These are phyloP conservation scores for Saccharomyces hybrid DNA, from an alignment of 1,139 yeast species.

Conservation along the genomic window DNA sequence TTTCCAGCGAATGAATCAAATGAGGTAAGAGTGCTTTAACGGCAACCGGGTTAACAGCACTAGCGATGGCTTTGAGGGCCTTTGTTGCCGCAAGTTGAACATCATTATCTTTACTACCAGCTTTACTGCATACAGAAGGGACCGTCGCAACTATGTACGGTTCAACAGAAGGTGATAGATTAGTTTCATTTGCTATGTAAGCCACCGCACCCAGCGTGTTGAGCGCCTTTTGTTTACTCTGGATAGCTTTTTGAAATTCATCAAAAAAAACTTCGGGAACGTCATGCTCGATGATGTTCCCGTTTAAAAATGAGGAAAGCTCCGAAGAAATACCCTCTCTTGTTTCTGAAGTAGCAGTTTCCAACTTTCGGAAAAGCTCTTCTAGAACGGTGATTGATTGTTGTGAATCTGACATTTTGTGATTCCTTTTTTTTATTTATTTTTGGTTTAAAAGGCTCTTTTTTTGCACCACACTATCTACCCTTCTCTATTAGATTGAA, in stretches of 20 bases:
- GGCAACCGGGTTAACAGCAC: conserved; percentile 82
- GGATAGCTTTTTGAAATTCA: conserved; percentile 64
- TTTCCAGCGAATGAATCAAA: conserved; percentile 57
- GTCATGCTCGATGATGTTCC: conserved; percentile 95
- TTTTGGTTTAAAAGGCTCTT: background rate
- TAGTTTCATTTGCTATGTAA: conserved; percentile 76
- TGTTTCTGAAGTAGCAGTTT: conserved; percentile 76
- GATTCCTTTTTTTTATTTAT: background rate
- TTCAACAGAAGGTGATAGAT: conserved; percentile 84
- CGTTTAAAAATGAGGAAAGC: conserved; percentile 86
- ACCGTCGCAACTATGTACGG: conserved; percentile 80
- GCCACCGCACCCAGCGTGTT: conserved; percentile 77
- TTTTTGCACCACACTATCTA: conserved; percentile 4
- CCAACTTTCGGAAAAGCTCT: conserved; percentile 84
- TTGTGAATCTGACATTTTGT: conserved; percentile 35
- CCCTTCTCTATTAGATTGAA: background rate
- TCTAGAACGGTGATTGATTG: conserved; percentile 60
- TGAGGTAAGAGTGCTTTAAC: conserved; percentile 82
- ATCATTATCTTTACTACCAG: conserved; percentile 84
- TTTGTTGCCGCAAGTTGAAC: conserved; percentile 61
- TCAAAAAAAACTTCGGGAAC: conserved; percentile 81
- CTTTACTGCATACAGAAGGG: conserved; percentile 57
- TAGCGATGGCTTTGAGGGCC: conserved; percentile 70
- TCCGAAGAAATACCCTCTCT: conserved; percentile 80
- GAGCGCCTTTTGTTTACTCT: conserved; percentile 64